These are phyloP conservation scores for Panaeolus papilionaceus DNA, from an alignment of 768 basidiomycete genomes.

Conservation along the genomic window DNA sequence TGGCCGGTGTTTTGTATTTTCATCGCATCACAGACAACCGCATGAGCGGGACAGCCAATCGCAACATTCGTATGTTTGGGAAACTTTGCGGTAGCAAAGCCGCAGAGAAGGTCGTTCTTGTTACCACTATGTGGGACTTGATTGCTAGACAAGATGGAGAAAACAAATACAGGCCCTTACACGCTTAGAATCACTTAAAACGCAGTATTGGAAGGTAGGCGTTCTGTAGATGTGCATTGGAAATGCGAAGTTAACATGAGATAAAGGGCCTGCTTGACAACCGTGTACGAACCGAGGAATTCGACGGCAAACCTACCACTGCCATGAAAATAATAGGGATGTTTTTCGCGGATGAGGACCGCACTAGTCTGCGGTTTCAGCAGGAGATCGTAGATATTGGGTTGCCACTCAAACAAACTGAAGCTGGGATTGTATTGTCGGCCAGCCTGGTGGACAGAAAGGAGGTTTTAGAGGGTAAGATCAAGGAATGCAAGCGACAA, in stretches of 20 bases:
- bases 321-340: constrained; percentile 1
- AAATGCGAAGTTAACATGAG: too few relatives aligned
- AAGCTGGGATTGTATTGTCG: neutral
- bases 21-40: constrained; percentile 49
- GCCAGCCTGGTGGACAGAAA: neutral
- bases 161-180: neutral
- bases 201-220: constrained; percentile 2
- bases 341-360: neutral
- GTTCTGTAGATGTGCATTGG: too few relatives aligned
- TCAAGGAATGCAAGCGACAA: neutral
- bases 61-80: constrained; percentile 52
- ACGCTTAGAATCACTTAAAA: neutral
- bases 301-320: neutral
- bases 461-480: neutral
- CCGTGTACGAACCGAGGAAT: neutral
- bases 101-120: constrained; percentile 52
- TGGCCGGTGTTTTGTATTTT: constrained; percentile 48
- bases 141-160: neutral
- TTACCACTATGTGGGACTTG: constrained; percentile 56
- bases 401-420: neutral
- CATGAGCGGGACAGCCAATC: constrained; percentile 45
- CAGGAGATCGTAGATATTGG: neutral
- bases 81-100: constrained; percentile 49
- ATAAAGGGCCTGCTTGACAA: neutral
- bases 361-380: neutral